phyloP scores from a whole-genome alignment of 2,329 filamentous ascomycete genomes.

The Leptosphaerulina australis region DNA sequence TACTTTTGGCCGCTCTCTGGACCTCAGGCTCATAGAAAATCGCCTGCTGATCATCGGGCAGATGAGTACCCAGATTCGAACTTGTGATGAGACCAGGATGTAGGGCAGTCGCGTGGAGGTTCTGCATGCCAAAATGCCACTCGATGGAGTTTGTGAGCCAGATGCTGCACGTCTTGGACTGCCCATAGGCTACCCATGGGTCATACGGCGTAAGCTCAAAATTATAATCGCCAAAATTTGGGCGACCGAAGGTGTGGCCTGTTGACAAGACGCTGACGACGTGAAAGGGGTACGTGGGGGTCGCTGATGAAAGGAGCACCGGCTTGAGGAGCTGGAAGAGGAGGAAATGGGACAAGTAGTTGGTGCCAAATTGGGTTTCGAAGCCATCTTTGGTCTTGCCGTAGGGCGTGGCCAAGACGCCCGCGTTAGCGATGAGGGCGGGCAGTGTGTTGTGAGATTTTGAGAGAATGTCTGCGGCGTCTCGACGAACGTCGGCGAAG shows the following conservation, averaged over 20 bases:
- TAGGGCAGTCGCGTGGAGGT: constrained; percentile 25
- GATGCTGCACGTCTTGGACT: constrained; percentile 59
- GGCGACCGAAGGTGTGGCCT: constrained; percentile 46
- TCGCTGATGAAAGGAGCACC: constrained; percentile 50
- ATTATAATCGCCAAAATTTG: constrained; percentile 52
- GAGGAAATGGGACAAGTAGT: constrained; percentile 62
- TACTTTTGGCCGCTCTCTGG: constrained; percentile 33
- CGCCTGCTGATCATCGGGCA: constrained; percentile 9
- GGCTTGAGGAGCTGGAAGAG: constrained; percentile 59
- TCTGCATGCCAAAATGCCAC: constrained; percentile 15
- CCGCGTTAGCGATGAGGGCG: constrained; percentile 29
- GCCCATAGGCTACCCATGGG: constrained; percentile 53
- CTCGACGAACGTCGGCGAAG: constrained; percentile 27
- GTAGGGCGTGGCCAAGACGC: constrained; percentile 34
- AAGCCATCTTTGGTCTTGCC: constrained; percentile 43
- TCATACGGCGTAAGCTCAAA: constrained; percentile 45
- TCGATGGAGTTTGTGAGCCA: constrained; percentile 32
- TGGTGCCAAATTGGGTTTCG: constrained; percentile 60
- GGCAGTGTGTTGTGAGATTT: constrained; percentile 25
- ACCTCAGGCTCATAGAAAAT: constrained; percentile 11
- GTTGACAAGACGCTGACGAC: constrained; percentile 56
- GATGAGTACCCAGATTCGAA: constrained; percentile 13
- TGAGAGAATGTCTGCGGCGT: constrained; percentile 27
- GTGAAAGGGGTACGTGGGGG: constrained; percentile 49
- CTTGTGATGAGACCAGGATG: constrained; percentile 31